These are phyloP conservation scores for Priceomyces haplophilus DNA, from an alignment of 805 yeast species.

Conservation along the genomic window DNA sequence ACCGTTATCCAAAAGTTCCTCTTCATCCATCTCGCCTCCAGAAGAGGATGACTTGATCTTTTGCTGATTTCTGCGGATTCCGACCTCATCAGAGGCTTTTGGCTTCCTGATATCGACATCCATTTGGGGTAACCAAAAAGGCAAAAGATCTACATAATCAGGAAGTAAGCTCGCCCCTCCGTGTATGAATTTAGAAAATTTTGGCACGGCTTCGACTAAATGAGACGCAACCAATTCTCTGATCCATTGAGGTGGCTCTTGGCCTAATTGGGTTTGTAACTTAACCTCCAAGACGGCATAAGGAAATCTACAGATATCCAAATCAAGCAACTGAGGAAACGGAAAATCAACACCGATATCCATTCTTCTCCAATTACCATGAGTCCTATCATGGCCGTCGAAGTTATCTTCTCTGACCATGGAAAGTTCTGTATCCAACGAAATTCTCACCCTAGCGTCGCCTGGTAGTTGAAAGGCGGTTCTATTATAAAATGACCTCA, in stretches of 20 bases:
- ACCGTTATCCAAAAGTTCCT: slow-evolving; percentile 51
- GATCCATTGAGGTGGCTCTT: slow-evolving; percentile 98
- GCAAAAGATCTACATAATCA: slow-evolving; percentile 77
- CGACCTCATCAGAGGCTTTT: slow-evolving; percentile 53
- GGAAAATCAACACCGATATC: slow-evolving; percentile 99
- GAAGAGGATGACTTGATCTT: slow-evolving; percentile 32
- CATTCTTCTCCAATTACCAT: slow-evolving; percentile 96
- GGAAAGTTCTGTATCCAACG: slow-evolving; percentile 93
- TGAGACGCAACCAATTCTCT: slow-evolving; percentile 88
- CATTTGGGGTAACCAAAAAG: slow-evolving; percentile 99
- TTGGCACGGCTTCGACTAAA: slow-evolving; percentile 96
- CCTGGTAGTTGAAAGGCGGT: slow-evolving; percentile 99
- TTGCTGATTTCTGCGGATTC: slow-evolving; percentile 51
- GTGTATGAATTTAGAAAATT: slow-evolving; percentile 94
- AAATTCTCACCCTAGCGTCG: slow-evolving; percentile 97
- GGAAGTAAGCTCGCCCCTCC: slow-evolving; percentile 93
- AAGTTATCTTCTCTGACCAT: slow-evolving; percentile 98
- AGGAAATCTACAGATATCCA: slow-evolving; percentile 90
- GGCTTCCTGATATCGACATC: slow-evolving; percentile 92
- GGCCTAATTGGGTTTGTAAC: slow-evolving; percentile 96
- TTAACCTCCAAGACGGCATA: slow-evolving; percentile 97
- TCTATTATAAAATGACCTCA: slow-evolving; percentile 94
- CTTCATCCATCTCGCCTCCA: slow-evolving; percentile 67
- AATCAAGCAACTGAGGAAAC: slow-evolving; percentile 76
- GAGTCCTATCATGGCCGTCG: slow-evolving; percentile 87